Evolutionary conservation across 352 stramenopile genomes (phyloP).

Genomic region (Detonula confervacea): DNA sequence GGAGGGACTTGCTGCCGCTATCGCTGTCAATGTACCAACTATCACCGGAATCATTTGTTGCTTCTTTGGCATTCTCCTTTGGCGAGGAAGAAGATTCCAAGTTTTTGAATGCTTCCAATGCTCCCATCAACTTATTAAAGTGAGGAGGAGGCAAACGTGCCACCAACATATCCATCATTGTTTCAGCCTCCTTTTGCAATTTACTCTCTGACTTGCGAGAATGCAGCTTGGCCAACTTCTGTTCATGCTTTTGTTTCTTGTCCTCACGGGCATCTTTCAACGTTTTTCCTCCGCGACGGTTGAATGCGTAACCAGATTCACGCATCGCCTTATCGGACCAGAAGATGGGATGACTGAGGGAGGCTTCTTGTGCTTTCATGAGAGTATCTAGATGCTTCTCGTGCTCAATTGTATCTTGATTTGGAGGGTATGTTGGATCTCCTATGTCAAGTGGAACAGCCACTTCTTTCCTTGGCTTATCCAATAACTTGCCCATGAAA

Average conservation of each 20-base stretch:
- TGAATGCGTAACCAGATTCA: conserved; percentile 20
- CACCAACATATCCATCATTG: conserved; percentile 34
- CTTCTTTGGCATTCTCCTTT: neutral
- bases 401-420: conserved; percentile 41
- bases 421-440: conserved; percentile 50
- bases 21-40: conserved; percentile 43
- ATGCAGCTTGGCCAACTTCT: conserved; percentile 23
- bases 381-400: conserved; percentile 17
- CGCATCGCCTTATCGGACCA: conserved; percentile 28
- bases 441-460: conserved; percentile 10
- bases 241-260: conserved; percentile 10
- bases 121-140: conserved; percentile 53
- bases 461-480: neutral
- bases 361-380: conserved; percentile 35
- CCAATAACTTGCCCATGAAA: conserved; percentile 40
- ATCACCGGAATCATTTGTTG: conserved; percentile 8
- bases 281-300: neutral
- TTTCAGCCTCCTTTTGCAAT: conserved; percentile 33
- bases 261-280: neutral
- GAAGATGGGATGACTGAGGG: conserved; percentile 31
- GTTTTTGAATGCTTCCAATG: conserved; percentile 30
- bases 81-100: neutral
- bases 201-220: conserved; percentile 19
- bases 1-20: neutral
- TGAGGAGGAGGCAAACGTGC: conserved; percentile 37